These are phyloP conservation scores for Plasmodium fragile DNA, from an alignment of 169 alveolate species.

Conservation along the genomic window DNA sequence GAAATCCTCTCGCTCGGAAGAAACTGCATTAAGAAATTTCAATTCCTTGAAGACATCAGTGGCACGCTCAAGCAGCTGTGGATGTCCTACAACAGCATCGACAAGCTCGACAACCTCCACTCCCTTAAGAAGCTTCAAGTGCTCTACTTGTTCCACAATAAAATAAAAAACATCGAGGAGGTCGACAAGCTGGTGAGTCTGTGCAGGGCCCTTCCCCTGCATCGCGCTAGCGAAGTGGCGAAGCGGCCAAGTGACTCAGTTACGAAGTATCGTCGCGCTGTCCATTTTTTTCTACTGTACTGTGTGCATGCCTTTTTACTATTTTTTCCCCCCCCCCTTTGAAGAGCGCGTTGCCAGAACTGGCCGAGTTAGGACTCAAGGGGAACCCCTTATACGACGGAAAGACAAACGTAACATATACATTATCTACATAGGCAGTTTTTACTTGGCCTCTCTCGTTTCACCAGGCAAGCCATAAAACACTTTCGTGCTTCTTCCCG, in stretches of 20 bases:
- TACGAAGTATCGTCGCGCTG: background rate
- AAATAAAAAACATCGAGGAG: constrained; percentile 49
- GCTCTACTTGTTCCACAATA: constrained; percentile 55
- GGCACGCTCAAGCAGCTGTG: constrained; percentile 53
- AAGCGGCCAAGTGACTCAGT: too few species aligned
- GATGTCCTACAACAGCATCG: constrained; percentile 56
- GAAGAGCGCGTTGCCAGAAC: constrained; percentile 48
- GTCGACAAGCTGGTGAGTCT: constrained; percentile 41
- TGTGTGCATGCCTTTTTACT: too few species aligned
- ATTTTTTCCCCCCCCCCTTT: background rate
- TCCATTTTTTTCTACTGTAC: background rate
- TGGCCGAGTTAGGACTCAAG: constrained; percentile 44
- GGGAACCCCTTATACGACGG: constrained; percentile 70
- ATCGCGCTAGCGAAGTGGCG: background rate
- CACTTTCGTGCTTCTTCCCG: background rate
- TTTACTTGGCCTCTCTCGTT: background rate
- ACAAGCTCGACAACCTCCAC: constrained; percentile 49
- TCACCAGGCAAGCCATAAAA: background rate
- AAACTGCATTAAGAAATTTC: constrained; percentile 54
- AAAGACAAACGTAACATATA: constrained; percentile 23
- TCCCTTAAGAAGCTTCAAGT: constrained; percentile 55
- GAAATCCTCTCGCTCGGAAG: constrained; percentile 58
- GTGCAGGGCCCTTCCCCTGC: background rate
- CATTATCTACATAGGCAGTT: background rate
- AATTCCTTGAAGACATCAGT: constrained; percentile 50